Percentiles rank a stretch among this genome's conserved stretches.
Evolutionary conservation across 164 flowering plant genomes (phyloP).

Genomic region (Magnolia changhungtana): DNA sequence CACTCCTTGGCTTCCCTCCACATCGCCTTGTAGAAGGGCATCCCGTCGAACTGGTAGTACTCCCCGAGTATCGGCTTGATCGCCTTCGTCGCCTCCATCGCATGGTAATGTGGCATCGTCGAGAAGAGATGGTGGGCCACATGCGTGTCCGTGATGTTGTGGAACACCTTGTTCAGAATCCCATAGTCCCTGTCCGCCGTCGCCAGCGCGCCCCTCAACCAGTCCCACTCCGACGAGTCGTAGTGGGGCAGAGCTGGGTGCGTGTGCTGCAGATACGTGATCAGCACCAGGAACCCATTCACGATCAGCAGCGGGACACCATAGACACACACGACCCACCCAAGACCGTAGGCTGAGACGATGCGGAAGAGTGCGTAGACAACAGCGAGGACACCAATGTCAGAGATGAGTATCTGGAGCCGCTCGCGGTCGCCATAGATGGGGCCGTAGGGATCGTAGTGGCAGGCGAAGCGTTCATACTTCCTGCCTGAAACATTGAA

Average conservation of each 20-base stretch:
- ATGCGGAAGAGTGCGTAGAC: conserved; percentile 39
- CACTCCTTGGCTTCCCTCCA: conserved; percentile 80
- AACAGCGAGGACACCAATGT: conserved; percentile 53
- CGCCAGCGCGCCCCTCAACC: conserved; percentile 82
- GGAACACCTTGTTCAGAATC: conserved; percentile 73
- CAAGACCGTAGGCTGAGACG: conserved; percentile 39
- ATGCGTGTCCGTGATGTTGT: conserved; percentile 78
- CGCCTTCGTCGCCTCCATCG: conserved; percentile 80
- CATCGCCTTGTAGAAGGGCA: conserved; percentile 63
- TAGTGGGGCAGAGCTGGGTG: conserved; percentile 82
- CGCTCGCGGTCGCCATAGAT: conserved; percentile 69
- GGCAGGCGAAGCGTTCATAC: conserved; percentile 77
- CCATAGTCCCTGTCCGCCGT: conserved; percentile 83
- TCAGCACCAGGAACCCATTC: conserved; percentile 67
- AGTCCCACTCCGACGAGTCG: conserved; percentile 81
- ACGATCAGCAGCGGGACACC: conserved; percentile 70
- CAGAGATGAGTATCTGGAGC: conserved; percentile 55
- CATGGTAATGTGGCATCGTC: conserved; percentile 82
- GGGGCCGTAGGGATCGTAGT: conserved; percentile 70
- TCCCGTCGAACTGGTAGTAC: conserved; percentile 63
- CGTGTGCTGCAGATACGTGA: conserved; percentile 81
- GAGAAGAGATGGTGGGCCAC: conserved; percentile 83
- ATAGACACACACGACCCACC: conserved; percentile 51
- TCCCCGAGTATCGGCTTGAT: conserved; percentile 71
- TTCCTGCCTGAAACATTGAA: conserved; percentile 78